phyloP scores from a whole-genome alignment of 2,329 filamentous ascomycete species.

The Fusarium tjaetaba region DNA sequence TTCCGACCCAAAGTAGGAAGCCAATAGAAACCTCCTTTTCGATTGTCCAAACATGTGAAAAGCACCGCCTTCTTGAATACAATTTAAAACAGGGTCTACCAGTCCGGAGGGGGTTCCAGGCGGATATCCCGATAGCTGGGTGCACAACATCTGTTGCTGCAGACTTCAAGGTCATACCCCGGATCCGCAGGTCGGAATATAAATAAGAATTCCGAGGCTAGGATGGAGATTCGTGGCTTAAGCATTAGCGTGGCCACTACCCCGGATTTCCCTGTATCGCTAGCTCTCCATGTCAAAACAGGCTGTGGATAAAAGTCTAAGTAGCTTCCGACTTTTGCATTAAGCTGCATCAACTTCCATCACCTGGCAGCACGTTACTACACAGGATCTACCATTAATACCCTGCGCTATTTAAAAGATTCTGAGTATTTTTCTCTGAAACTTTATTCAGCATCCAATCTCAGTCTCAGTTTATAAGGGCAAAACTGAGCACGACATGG shows the following conservation, averaged over 20 bases:
- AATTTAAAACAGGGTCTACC: no score
- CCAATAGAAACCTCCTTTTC: fast-evolving
- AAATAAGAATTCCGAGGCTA: not conserved
- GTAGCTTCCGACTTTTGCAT: fast-evolving
- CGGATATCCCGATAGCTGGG: not conserved
- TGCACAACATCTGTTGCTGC: fast-evolving
- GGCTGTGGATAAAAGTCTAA: not conserved
- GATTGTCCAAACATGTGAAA: fast-evolving
- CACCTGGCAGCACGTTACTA: fast-evolving
- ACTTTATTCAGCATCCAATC: fast-evolving
- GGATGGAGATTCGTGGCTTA: not conserved
- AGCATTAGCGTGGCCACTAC: not conserved
- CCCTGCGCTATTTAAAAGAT: fast-evolving
- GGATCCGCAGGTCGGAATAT: not conserved
- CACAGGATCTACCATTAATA: fast-evolving
- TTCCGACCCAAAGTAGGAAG: not conserved
- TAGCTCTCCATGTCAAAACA: fast-evolving
- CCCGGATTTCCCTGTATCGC: fast-evolving
- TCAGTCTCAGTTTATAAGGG: fast-evolving
- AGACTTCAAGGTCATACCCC: not conserved
- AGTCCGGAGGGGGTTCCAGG: fast-evolving
- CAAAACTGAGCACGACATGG: not conserved
- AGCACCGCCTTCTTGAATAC: not conserved
- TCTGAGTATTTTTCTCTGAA: not conserved
- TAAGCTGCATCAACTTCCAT: fast-evolving